These are phyloP conservation scores for Fraxinus sp. DNA, from an alignment of 305 asterid species.

Conservation along the genomic window DNA sequence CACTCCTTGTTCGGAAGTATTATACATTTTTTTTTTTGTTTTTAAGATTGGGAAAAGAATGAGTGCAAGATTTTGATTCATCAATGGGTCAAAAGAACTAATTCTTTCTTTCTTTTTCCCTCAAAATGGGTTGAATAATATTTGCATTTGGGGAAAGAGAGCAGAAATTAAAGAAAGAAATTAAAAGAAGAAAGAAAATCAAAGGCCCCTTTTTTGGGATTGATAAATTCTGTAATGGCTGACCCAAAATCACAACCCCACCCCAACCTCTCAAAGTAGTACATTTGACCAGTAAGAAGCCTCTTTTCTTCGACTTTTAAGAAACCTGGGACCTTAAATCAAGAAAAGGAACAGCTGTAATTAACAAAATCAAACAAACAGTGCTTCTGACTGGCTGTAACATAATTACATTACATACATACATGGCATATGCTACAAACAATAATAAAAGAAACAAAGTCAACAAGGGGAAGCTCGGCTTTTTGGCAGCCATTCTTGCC, in stretches of 20 bases:
- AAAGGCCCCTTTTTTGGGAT: slow-evolving; percentile 19
- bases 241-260: slow-evolving; percentile 25
- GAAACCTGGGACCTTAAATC: slow-evolving; percentile 14
- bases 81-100: background rate
- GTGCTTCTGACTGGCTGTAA: slow-evolving; percentile 39
- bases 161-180: background rate
- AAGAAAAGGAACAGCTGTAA: slow-evolving; percentile 33
- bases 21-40: background rate
- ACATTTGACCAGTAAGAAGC: slow-evolving; percentile 8
- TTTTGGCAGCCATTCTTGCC: slow-evolving; percentile 48
- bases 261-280: slow-evolving; percentile 16
- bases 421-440: slow-evolving; percentile 13
- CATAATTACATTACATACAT: slow-evolving; percentile 26
- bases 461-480: slow-evolving; percentile 54
- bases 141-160: background rate
- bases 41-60: background rate
- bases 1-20: background rate
- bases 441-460: slow-evolving; percentile 44
- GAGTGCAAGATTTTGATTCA: background rate
- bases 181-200: background rate
- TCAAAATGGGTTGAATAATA: background rate
- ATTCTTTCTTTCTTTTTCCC: background rate
- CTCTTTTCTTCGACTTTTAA: slow-evolving; percentile 12
- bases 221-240: slow-evolving; percentile 30
- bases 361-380: slow-evolving; percentile 3